These are phyloP conservation scores for Fusarium nelsonii DNA, from an alignment of 2,329 filamentous ascomycete genomes.

Conservation along the genomic window DNA sequence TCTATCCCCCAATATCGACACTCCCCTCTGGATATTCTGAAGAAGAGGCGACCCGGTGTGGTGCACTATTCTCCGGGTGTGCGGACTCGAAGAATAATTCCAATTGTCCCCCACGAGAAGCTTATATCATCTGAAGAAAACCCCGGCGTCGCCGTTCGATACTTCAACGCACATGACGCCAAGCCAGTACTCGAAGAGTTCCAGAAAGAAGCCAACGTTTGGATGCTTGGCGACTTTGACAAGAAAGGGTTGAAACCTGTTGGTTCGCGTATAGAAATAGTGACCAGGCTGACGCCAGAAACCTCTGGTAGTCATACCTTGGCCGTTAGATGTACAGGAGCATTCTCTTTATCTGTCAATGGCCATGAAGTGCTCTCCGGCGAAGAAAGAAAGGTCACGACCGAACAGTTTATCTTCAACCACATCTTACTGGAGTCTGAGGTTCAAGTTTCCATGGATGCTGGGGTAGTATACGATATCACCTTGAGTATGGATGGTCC, in stretches of 20 bases:
- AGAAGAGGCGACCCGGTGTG: background rate
- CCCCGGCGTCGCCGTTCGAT: constrained; percentile 17
- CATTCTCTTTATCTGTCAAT: constrained; percentile 14
- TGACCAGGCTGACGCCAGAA: constrained; percentile 10
- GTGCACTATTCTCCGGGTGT: constrained; percentile 23
- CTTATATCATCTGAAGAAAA: background rate
- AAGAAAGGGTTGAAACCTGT: constrained; percentile 8
- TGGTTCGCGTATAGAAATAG: constrained; percentile 21
- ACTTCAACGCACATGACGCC: constrained; percentile 6
- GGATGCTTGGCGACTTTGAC: constrained; percentile 19
- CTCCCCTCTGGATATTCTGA: constrained; percentile 11
- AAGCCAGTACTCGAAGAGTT: constrained; percentile 12
- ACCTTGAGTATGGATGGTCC: constrained; percentile 13
- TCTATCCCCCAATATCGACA: constrained; percentile 31
- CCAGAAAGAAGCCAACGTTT: constrained; percentile 12
- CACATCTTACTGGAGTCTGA: constrained; percentile 20
- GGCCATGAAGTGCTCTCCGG: constrained; percentile 12
- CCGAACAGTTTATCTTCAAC: constrained; percentile 35
- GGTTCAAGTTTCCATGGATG: constrained; percentile 16
- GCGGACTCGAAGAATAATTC: constrained; percentile 26
- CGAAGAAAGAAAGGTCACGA: constrained; percentile 11
- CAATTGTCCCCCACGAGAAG: constrained; percentile 3
- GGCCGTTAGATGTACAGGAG: constrained; percentile 23
- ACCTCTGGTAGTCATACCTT: constrained; percentile 26
- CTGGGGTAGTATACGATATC: constrained; percentile 13